These are phyloP conservation scores for Pseudonitzschia delicatissima DNA, from an alignment of 108 stramenopile genomes.

Conservation along the genomic window DNA sequence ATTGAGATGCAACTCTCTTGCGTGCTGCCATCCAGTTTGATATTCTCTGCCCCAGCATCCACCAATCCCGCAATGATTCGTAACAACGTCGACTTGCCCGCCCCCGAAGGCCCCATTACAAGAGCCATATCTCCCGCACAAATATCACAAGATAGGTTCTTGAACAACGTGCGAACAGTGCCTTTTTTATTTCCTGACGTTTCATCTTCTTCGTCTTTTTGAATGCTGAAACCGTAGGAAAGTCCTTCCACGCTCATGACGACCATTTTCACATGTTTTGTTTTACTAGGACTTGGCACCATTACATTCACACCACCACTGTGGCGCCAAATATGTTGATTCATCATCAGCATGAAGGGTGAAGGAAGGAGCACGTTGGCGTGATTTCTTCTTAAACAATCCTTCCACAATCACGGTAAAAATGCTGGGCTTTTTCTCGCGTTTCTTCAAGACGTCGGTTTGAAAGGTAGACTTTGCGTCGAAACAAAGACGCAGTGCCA, in stretches of 20 bases:
- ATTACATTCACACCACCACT: not conserved
- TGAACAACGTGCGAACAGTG: constrained; percentile 25
- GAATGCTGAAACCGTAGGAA: constrained; percentile 13
- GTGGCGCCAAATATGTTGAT: not conserved
- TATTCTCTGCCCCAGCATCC: constrained; percentile 21
- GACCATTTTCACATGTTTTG: not conserved
- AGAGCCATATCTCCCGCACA: constrained; percentile 20
- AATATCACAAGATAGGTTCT: constrained; percentile 23
- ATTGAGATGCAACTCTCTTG: constrained; percentile 16
- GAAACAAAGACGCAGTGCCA: constrained; percentile 55
- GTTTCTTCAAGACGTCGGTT: constrained; percentile 21
- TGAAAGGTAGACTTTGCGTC: constrained; percentile 35
- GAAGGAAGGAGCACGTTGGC: not conserved
- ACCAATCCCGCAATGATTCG: constrained; percentile 64
- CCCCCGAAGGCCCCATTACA: constrained; percentile 49
- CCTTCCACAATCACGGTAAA: constrained; percentile 1
- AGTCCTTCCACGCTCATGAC: not conserved
- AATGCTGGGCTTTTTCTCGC: constrained; percentile 13
- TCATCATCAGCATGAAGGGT: not conserved
- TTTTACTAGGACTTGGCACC: not conserved
- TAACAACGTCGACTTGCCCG: constrained; percentile 78
- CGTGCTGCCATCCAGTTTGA: constrained; percentile 12
- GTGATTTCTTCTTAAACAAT: not conserved
- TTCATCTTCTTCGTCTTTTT: constrained; percentile 13
- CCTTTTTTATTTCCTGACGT: not conserved